These are phyloP conservation scores for Juncus inflexus DNA, from an alignment of 176 grass and related monocot species.

Conservation along the genomic window DNA sequence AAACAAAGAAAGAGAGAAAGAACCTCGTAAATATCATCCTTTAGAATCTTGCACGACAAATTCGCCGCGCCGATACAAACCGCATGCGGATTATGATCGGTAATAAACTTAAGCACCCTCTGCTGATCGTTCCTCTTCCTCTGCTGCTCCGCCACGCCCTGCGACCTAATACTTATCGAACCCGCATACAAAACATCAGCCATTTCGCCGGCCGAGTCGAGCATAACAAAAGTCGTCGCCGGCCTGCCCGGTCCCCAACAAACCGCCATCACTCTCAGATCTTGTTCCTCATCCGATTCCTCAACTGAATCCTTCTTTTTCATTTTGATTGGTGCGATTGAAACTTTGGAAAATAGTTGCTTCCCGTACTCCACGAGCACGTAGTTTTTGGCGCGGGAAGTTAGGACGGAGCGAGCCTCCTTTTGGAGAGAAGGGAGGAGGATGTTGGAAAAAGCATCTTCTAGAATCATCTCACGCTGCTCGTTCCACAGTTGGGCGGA, in stretches of 20 bases:
- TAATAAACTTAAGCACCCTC: slow-evolving; percentile 87
- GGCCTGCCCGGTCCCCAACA: slow-evolving; percentile 98
- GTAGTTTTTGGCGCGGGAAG: slow-evolving; percentile 68
- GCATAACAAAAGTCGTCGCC: slow-evolving; percentile 86
- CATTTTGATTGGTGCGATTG: slow-evolving; percentile 79
- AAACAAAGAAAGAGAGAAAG: not conserved
- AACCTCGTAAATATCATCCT: slow-evolving; percentile 99
- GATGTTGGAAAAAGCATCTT: slow-evolving; percentile 79
- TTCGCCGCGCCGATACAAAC: slow-evolving; percentile 90
- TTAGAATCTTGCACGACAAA: slow-evolving; percentile 77
- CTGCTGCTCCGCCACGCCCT: slow-evolving; percentile 74
- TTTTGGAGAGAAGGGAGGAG: slow-evolving; percentile 90
- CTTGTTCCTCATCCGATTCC: slow-evolving; percentile 64
- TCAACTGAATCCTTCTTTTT: slow-evolving; percentile 64
- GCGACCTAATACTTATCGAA: slow-evolving; percentile 78
- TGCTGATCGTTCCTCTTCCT: slow-evolving; percentile 90
- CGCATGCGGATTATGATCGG: slow-evolving; percentile 76
- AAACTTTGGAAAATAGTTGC: slow-evolving; percentile 67
- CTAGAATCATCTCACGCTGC: slow-evolving; percentile 89
- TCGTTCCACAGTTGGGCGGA: slow-evolving; percentile 94
- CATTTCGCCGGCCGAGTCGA: slow-evolving; percentile 89
- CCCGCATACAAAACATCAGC: slow-evolving; percentile 92
- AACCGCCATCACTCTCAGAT: slow-evolving; percentile 87
- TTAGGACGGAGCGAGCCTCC: slow-evolving; percentile 64
- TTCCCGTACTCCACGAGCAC: slow-evolving; percentile 83